These are phyloP conservation scores for Kuraishia capsulata DNA, from an alignment of 805 yeast genomes.

Conservation along the genomic window DNA sequence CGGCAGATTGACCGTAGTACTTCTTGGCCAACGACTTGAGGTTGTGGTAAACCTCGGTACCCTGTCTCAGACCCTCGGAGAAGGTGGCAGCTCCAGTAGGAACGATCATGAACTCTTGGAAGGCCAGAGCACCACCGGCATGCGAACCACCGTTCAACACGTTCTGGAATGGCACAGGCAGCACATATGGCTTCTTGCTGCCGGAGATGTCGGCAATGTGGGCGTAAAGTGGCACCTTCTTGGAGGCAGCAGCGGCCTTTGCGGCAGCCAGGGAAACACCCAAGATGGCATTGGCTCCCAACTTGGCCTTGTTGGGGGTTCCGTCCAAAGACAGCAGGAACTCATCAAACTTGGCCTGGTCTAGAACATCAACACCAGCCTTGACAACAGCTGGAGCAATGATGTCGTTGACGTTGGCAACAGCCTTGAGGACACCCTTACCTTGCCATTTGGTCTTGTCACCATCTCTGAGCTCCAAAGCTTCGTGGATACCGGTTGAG, in stretches of 20 bases:
- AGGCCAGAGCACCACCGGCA: slow-evolving; percentile 98
- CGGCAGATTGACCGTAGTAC: slow-evolving; percentile 96
- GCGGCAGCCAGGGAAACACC: slow-evolving; percentile 98
- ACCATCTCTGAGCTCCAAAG: slow-evolving; percentile 95
- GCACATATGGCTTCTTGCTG: slow-evolving; percentile 74
- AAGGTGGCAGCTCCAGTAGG: slow-evolving; percentile 87
- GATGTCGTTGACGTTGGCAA: slow-evolving; percentile 87
- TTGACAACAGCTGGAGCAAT: slow-evolving; percentile 90
- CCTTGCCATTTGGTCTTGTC: slow-evolving; percentile 98
- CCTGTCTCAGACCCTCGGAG: slow-evolving; percentile 94
- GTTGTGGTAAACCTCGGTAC: slow-evolving; percentile 96
- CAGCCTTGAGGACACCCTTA: slow-evolving; percentile 97
- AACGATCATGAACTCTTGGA: slow-evolving; percentile 99
- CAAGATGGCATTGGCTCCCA: slow-evolving; percentile 97
- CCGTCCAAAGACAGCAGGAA: slow-evolving; percentile 87
- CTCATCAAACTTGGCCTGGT: slow-evolving; percentile 82
- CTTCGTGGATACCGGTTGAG: slow-evolving; percentile 98
- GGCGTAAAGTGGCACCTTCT: slow-evolving; percentile 85
- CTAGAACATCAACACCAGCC: slow-evolving; percentile 73
- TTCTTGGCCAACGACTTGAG: slow-evolving; percentile 89
- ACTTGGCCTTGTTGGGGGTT: slow-evolving; percentile 92
- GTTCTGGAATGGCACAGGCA: slow-evolving; percentile 99
- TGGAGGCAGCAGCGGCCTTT: slow-evolving; percentile 97
- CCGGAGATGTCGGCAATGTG: slow-evolving; percentile 80
- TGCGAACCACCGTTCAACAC: slow-evolving; percentile 99